Conservation (phyloP, 106 monocot species). For the Dendrobium officinale region DNA sequence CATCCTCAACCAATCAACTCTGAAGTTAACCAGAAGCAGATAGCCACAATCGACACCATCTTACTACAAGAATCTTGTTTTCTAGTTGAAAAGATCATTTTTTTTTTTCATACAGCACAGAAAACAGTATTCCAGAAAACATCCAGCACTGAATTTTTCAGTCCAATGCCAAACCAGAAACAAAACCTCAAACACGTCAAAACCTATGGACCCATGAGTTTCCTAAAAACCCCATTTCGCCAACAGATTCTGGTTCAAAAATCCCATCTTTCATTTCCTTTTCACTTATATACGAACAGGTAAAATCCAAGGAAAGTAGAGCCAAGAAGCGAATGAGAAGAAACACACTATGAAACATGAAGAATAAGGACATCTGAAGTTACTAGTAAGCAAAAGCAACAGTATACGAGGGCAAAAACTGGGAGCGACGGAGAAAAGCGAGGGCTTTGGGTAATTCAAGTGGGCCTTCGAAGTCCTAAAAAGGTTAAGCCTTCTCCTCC, state of each 20-base stretch:
- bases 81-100: not conserved
- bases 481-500: conserved; percentile 23
- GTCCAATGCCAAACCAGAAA: no score
- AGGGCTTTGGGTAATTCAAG: conserved; percentile 6
- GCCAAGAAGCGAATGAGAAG: not conserved
- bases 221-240: not conserved
- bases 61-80: not conserved
- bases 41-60: not conserved
- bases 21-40: not conserved
- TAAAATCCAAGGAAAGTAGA: not conserved
- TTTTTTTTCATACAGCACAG: not conserved
- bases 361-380: conserved; percentile 1
- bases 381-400: not conserved
- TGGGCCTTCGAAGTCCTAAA: conserved; percentile 12
- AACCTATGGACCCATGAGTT: no score
- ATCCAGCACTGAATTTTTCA: no score
- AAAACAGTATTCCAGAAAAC: not conserved
- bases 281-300: not conserved
- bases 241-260: not conserved
- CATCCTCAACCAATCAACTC: conserved; percentile 14
- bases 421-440: conserved; percentile 2
- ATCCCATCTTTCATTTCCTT: conserved; percentile 7
- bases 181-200: no score
- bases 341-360: not conserved
- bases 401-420: not conserved